Percentiles rank a stretch among this genome's conserved stretches.
Evolutionary conservation across 2,329 filamentous ascomycete species (phyloP).

Genomic region (Hansfordia pulvinata): DNA sequence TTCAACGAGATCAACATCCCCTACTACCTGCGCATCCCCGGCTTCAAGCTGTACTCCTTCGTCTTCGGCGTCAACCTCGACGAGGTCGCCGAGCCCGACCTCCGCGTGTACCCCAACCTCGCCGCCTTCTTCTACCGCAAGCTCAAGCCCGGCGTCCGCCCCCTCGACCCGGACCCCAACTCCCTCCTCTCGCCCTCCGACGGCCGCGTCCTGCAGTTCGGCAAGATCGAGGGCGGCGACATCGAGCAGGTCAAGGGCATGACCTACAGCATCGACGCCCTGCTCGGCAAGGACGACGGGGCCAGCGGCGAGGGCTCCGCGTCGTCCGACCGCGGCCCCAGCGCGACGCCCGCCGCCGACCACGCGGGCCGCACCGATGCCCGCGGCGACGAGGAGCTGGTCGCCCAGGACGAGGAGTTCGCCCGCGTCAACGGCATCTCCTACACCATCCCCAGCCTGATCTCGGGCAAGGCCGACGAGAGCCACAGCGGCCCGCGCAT

Average conservation of each 20-base stretch:
- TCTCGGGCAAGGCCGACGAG: slow-evolving; percentile 53
- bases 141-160: slow-evolving; percentile 76
- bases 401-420: slow-evolving; percentile 82
- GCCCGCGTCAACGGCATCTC: slow-evolving; percentile 88
- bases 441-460: slow-evolving; percentile 78
- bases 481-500: slow-evolving; percentile 31
- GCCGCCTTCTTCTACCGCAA: slow-evolving; percentile 95
- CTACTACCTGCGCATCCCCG: slow-evolving; percentile 75
- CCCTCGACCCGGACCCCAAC: slow-evolving; percentile 68
- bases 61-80: slow-evolving; percentile 84
- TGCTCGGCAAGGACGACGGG: slow-evolving; percentile 60
- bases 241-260: slow-evolving; percentile 99
- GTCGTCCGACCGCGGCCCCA: slow-evolving; percentile 10
- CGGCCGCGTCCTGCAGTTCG: slow-evolving; percentile 82
- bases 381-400: slow-evolving; percentile 45
- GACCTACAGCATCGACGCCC: slow-evolving; percentile 89
- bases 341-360: neutral
- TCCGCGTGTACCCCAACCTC: slow-evolving; percentile 83
- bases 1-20: slow-evolving; percentile 87
- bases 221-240: slow-evolving; percentile 80
- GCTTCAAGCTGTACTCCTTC: slow-evolving; percentile 83
- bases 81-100: slow-evolving; percentile 78
- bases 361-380: slow-evolving; percentile 11
- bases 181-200: slow-evolving; percentile 81
- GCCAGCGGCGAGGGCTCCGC: slow-evolving; percentile 26